Evolutionary conservation across 768 basidiomycete genomes (phyloP), one percentile per base, ranked within the genome.

Genomic region (Cystofilobasidium macerans): DNA sequence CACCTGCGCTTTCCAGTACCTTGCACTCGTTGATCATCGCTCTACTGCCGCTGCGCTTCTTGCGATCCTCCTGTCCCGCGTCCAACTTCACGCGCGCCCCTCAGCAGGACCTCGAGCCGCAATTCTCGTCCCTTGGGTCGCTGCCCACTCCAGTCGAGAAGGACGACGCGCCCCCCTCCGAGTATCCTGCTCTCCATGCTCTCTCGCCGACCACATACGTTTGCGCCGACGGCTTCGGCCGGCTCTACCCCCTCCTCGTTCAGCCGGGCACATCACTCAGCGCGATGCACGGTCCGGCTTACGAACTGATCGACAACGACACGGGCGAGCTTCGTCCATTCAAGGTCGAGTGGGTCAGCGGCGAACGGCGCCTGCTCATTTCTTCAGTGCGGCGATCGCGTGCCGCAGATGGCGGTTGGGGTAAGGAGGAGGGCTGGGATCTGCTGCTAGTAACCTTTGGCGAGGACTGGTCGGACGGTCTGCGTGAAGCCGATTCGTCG

Each of bases 141-240:
- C 56, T 73, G 18, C 70, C 71, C 0, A 28, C 45, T 8, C 66
- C 68, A 26, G 38, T 65, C 16, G 72, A 75, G 18, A 76, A 78
- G 24, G 69, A 65, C 43, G 26, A 38, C 48, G 67, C 75, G 0
- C 73, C 77, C 24, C 84, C 84, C 70, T 78, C 76, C 48, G 88
- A 91, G 76, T 91, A 92, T 73, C 87, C 89, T 0, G 87, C 86
- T 0, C 13, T 68, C 81, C 81, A 33, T 78, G 78, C 8, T 85
- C 86, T 71, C 71, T 86, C 43, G 78, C 81, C 60, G 69, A 80
- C 4, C 74, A 77, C 0, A 74, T 79, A 13, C 77, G 77, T 87
- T 42, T 79, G 86, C 59, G 79, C 86, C 24, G 88, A 91, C 71
- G 89, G 89, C 12, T 76, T 78, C 69, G 87, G 87, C n/a, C 72